Evolutionary conservation across 441 rosid species (phyloP), one percentile per base, ranked within the genome.

Genomic region (Bruguiera hainesii): DNA sequence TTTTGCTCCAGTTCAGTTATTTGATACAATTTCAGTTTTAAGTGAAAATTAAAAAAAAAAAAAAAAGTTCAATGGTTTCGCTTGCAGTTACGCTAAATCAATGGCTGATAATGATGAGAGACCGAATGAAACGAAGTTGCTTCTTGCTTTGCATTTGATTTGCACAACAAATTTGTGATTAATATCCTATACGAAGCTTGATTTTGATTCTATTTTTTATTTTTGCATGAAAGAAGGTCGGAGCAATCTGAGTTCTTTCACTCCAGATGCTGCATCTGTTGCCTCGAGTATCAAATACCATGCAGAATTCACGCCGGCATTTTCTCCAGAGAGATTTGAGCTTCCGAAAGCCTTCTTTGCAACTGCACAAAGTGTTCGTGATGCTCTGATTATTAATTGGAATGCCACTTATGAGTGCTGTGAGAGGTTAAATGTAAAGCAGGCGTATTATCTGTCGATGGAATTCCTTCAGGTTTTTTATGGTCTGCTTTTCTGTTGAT

Each of bases 381-480:
- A 94, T 66, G 66, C 90, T 69, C 86, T 91, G 0, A 84, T 94
- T 63, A 72, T 82, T 25, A 89, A 91, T 71, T 89, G 97, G 97
- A 94, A 91, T 74, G 80, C 85, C 1, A 94, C 98, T 0, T 82
- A 87, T 66, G 96, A 89, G 67, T 75, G 74, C 79, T 85, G 87
- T 72, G 85, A 94, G 50, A 85, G 78, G 67, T 63, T 84, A 80
- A 87, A 89, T 72, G 80, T 68, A 60, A 94, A 94, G 80, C 98
- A 89, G 75, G 98, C 97, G 0, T 88, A 91, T 71, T 94, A 94
- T 80, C 67, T 94, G 71, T 94, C 98, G 0, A 89, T 94, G 98
- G 98, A 94, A 71, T 94, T 91, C 77, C 79, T 94, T 49, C 99
- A 91, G 97, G 99, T 94, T 73, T 78, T 58, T 72, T 9, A 15